phyloP scores from a whole-genome alignment of 148 eudicot species.

The Silene latifolia region DNA sequence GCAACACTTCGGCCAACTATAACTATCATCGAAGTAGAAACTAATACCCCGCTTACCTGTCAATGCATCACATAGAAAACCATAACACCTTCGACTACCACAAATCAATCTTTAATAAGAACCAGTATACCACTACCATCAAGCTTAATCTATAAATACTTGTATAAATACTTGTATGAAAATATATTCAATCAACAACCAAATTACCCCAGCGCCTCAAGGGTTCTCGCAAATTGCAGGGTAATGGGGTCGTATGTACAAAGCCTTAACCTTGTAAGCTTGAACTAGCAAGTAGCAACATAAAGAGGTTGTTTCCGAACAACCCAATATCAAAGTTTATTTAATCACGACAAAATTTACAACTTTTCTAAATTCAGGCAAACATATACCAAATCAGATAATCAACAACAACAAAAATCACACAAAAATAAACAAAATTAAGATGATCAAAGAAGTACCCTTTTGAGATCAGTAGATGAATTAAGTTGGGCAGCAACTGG shows the following conservation, averaged over 20 bases:
- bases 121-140: too few species aligned
- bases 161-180: background rate
- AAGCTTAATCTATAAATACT: too few species aligned
- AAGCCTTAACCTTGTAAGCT: too few species aligned
- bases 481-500: background rate
- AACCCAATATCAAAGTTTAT: too few species aligned
- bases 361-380: background rate
- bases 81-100: background rate
- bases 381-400: background rate
- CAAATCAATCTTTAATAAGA: background rate
- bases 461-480: slow-evolving; percentile 9
- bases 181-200: background rate
- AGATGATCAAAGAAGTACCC: slow-evolving; percentile 15
- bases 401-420: background rate
- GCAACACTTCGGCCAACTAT: background rate
- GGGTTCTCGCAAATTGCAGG: background rate
- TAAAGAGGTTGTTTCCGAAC: too few species aligned
- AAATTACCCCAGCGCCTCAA: background rate
- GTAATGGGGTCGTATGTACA: too few species aligned
- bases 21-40: background rate
- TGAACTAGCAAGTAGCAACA: too few species aligned
- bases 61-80: background rate
- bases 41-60: background rate
- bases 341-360: background rate
- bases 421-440: background rate